Conservation (phyloP, 345 rosid genomes). For the Passiflora organensis region DNA sequence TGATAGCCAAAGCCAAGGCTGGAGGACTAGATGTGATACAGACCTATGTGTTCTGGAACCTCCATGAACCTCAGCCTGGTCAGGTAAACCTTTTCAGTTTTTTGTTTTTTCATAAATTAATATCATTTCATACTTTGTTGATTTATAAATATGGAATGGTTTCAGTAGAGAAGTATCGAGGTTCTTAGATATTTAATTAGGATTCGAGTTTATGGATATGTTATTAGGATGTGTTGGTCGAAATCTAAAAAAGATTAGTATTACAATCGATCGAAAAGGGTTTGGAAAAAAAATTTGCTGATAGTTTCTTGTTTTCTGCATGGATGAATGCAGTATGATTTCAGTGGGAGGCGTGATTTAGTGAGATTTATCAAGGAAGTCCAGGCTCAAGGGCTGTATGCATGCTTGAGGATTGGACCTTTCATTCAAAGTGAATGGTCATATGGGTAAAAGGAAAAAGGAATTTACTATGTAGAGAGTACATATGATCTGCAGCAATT, state of each 20-base stretch:
- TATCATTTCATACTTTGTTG: neutral
- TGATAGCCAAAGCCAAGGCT: constrained; percentile 74
- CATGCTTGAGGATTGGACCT: constrained; percentile 82
- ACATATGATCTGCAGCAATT: neutral
- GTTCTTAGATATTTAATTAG: neutral
- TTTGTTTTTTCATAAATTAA: too few species aligned
- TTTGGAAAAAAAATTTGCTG: neutral
- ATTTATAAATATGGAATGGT: too few species aligned
- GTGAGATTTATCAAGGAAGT: constrained; percentile 73
- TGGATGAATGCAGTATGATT: constrained; percentile 55
- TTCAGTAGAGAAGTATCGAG: too few species aligned
- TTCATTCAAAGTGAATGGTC: constrained; percentile 81
- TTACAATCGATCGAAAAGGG: neutral
- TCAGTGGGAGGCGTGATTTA: constrained; percentile 71
- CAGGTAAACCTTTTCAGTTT: constrained; percentile 35
- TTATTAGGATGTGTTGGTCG: neutral
- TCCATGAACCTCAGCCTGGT: constrained; percentile 76
- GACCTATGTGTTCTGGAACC: constrained; percentile 94
- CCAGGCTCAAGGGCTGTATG: constrained; percentile 78
- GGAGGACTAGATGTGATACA: constrained; percentile 91
- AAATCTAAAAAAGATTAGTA: neutral
- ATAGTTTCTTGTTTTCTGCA: neutral
- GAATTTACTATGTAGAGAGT: neutral
- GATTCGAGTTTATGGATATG: neutral
- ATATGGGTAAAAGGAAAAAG: constrained; percentile 52